These are phyloP conservation scores for Diplotaxis tenuifolia DNA, from an alignment of 345 rosid species.

Conservation along the genomic window DNA sequence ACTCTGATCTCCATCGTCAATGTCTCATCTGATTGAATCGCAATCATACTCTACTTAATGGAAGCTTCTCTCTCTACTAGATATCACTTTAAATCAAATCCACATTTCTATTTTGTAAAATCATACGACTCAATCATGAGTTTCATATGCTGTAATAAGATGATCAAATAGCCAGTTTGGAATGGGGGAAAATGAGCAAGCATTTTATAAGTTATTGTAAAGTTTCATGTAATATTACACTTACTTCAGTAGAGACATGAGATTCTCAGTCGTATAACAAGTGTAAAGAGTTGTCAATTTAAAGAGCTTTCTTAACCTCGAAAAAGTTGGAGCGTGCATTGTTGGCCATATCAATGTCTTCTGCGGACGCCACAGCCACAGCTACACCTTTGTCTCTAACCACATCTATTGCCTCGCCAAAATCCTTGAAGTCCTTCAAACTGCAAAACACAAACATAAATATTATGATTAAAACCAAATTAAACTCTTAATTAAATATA, in stretches of 20 bases:
- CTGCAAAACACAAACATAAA: slow-evolving; percentile 37
- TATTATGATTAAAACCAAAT: not conserved
- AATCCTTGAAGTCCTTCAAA: slow-evolving; percentile 78
- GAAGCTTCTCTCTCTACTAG: too few relatives aligned
- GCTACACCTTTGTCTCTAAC: slow-evolving; percentile 66
- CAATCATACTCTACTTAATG: too few relatives aligned
- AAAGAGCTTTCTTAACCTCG: slow-evolving; percentile 69
- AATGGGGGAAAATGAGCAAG: too few relatives aligned
- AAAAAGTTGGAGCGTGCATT: slow-evolving; percentile 57
- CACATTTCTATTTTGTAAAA: too few relatives aligned
- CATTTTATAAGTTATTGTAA: too few relatives aligned
- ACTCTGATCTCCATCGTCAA: too few relatives aligned
- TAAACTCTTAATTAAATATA: not conserved
- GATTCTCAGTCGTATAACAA: not conserved
- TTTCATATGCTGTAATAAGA: too few relatives aligned
- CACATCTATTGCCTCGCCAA: slow-evolving; percentile 64
- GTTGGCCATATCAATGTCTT: slow-evolving; percentile 71
- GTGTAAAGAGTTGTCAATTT: not conserved
- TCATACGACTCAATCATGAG: too few relatives aligned
- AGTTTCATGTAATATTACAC: too few relatives aligned
- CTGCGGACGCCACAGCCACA: slow-evolving; percentile 80
- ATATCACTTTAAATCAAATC: too few relatives aligned
- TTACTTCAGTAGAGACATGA: not conserved
- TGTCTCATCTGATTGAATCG: too few relatives aligned
- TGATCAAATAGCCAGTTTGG: too few relatives aligned